Conservation (phyloP, 1,139 yeast species). For the Debaryomyces fabryi region DNA sequence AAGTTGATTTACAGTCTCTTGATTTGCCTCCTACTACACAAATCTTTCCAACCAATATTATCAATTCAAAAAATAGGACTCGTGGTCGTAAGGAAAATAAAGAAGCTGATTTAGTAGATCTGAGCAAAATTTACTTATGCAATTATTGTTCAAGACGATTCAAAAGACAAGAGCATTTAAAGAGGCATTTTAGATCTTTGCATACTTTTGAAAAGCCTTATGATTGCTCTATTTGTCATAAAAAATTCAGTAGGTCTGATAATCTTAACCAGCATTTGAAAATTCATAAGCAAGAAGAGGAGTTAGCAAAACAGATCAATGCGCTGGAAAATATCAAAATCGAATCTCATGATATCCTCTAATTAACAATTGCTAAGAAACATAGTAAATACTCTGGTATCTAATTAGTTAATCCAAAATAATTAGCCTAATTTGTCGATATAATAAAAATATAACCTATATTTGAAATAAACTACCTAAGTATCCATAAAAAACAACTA, state of each 20-base stretch:
- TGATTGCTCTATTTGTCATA: constrained; percentile 68
- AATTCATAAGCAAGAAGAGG: constrained; percentile 56
- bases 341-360: not conserved
- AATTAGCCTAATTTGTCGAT: not conserved
- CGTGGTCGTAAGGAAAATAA: constrained; percentile 52
- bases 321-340: constrained; percentile 3
- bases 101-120: constrained; percentile 48
- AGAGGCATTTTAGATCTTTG: constrained; percentile 73
- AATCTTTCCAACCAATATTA: constrained; percentile 37
- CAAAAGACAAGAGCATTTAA: constrained; percentile 78
- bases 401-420: not conserved
- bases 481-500: not conserved
- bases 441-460: not conserved
- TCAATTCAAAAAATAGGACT: constrained; percentile 39
- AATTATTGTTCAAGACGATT: constrained; percentile 62
- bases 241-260: constrained; percentile 75
- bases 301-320: constrained; percentile 5
- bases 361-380: not conserved
- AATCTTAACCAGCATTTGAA: constrained; percentile 76
- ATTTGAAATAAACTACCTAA: constrained; percentile 1
- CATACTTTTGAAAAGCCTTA: constrained; percentile 78
- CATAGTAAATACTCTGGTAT: not conserved
- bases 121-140: constrained; percentile 45
- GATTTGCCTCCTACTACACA: constrained; percentile 47
- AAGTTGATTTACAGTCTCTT: constrained; percentile 43